Evolutionary conservation across 2,329 filamentous ascomycete genomes (phyloP), one percentile per base, ranked within the genome.

Genomic region (Phialophora tarda): DNA sequence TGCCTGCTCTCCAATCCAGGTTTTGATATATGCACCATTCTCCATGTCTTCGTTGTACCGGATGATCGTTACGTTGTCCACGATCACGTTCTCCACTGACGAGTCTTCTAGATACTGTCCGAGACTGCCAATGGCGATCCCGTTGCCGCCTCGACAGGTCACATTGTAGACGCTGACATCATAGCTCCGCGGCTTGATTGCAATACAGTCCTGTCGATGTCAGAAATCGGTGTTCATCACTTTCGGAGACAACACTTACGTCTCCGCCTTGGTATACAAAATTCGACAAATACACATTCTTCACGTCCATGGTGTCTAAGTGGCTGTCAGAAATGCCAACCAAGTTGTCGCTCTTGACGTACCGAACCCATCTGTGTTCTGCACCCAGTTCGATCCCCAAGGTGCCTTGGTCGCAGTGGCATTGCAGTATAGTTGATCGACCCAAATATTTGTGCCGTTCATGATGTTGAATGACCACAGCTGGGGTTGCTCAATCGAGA

Each of bases 151-250:
- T 50, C 80, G 78, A 63, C 86, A 91, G 66, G 79, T 80, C 6
- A 81, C 71, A 73, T 85, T 89, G 63, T 84, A 81, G 63, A 83
- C 76, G 41, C 79, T 76, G 67, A 84, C 82, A 71, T 89, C 87
- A 76, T 86, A 82, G 64, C 86, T 87, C 76, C 89, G 82, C 50
- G 84, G 81, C 77, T 90, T 91, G 67, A 83, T 81, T 48, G 84
- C 83, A 28, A 87, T 83, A 76, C 89, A 92, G 63, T 85, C 78
- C 57, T 59, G 38, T 24, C 17, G 26, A 14, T 26, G 57, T 59
- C 38, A 59, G 57, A 21, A 21, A 6, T 44, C 24, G 12, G 21
- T 7, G 30, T 30, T 8, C 21, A 8, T 23, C 6, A 2, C 6
- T 12, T 17, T 21, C 14, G 10, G 21, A 17, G 24, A 26, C 4